Evolutionary conservation across 768 basidiomycete species (phyloP).

Genomic region (Podaxis pistillaris): DNA sequence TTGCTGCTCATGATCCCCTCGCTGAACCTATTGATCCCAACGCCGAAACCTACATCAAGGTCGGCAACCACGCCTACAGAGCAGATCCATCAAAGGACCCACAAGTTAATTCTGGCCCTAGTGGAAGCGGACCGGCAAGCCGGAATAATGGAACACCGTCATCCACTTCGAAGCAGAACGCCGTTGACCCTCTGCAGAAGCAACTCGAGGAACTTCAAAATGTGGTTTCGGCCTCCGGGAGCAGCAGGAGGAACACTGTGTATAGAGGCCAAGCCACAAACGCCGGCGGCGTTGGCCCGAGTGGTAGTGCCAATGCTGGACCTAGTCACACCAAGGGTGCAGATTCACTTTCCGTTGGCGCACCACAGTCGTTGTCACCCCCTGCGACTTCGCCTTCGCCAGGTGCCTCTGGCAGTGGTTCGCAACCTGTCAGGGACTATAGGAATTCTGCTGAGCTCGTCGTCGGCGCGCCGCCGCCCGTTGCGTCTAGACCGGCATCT

Average conservation of each 20-base stretch:
- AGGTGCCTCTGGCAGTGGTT: conserved; percentile 3
- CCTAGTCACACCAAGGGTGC: conserved; percentile 20
- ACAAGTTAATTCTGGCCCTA: conserved; percentile 29
- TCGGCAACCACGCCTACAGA: conserved; percentile 65
- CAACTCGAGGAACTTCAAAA: conserved; percentile 62
- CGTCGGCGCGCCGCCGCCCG: conserved; percentile 68
- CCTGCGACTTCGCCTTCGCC: conserved; percentile 32
- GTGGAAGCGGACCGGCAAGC: conserved; percentile 3
- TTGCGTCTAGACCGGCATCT: conserved; percentile 66
- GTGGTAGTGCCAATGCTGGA: conserved; percentile 12
- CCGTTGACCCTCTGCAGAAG: conserved; percentile 62
- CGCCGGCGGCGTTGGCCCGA: background rate
- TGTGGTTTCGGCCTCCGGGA: conserved; percentile 43
- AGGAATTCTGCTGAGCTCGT: conserved; percentile 73
- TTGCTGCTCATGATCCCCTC: conserved; percentile 17
- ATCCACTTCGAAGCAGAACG: conserved; percentile 23
- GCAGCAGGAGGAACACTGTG: conserved; percentile 45
- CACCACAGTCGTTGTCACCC: conserved; percentile 35
- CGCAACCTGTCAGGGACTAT: conserved; percentile 52
- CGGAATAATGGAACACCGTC: conserved; percentile 8
- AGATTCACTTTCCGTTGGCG: conserved; percentile 17
- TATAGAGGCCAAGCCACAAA: conserved; percentile 21
- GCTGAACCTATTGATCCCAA: conserved; percentile 64
- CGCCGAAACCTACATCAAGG: conserved; percentile 66
- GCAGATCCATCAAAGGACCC: conserved; percentile 68